Conservation (phyloP, 352 stramenopile genomes). For the Pythium oligandrum region DNA sequence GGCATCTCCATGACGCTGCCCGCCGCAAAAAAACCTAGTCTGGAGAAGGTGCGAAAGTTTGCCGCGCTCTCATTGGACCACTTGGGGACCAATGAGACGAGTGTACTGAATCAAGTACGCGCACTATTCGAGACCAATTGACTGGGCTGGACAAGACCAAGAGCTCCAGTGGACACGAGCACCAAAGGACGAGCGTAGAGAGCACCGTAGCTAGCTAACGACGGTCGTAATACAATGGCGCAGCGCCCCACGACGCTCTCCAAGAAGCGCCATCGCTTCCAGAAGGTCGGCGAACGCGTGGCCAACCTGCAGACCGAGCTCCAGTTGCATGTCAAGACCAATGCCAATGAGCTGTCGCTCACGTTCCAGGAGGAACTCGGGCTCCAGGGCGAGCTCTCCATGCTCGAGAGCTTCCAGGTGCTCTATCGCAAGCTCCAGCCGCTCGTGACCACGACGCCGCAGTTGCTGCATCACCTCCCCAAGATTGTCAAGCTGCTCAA, state of each 20-base stretch:
- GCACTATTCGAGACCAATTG: slow-evolving; percentile 34
- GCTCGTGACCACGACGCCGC: slow-evolving; percentile 75
- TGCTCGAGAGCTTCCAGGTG: slow-evolving; percentile 75
- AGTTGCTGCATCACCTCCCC: slow-evolving; percentile 75
- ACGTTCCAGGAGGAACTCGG: slow-evolving; percentile 79
- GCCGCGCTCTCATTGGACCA: slow-evolving; percentile 63
- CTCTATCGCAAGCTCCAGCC: slow-evolving; percentile 66
- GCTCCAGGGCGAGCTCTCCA: slow-evolving; percentile 79
- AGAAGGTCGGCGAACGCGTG: slow-evolving; percentile 79
- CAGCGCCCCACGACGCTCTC: slow-evolving; percentile 24
- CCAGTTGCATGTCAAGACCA: slow-evolving; percentile 79
- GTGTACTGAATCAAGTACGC: slow-evolving; percentile 26
- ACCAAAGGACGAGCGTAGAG: no score
- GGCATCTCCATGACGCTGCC: slow-evolving; percentile 13
- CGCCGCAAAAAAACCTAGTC: slow-evolving; percentile 35
- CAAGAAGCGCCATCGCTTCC: slow-evolving; percentile 83
- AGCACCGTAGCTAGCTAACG: no score
- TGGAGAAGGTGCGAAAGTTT: slow-evolving; percentile 47
- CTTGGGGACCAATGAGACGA: slow-evolving; percentile 42
- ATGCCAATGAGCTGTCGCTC: slow-evolving; percentile 50
- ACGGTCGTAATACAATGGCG: background rate
- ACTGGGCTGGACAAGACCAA: slow-evolving; percentile 17
- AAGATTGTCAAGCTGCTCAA: slow-evolving; percentile 66
- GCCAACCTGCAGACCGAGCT: slow-evolving; percentile 73
- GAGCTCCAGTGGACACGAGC: slow-evolving; percentile 5